phyloP scores from a whole-genome alignment of 495 filamentous ascomycete genomes.

The Lophiotrema nucula region DNA sequence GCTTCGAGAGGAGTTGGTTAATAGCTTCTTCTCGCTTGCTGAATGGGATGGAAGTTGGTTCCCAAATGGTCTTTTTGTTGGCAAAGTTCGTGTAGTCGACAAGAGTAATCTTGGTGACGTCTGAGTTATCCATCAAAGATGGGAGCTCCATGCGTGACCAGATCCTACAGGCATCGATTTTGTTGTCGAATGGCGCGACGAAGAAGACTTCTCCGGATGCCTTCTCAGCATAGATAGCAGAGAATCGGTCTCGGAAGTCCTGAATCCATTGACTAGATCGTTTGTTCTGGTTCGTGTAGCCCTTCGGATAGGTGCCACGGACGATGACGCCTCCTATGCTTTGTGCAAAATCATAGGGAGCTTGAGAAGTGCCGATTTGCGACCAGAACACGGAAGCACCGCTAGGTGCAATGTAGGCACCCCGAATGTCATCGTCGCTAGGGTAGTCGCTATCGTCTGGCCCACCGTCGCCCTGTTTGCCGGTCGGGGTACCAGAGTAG shows the following conservation, averaged over 20 bases:
- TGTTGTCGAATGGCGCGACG: not conserved
- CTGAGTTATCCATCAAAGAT: not conserved
- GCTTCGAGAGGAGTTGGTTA: not conserved
- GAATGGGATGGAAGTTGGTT: not conserved
- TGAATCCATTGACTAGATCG: not conserved
- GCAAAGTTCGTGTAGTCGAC: not conserved
- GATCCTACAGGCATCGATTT: not conserved
- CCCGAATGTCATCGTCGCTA: not conserved
- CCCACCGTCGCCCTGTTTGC: not conserved
- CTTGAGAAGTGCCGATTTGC: not conserved
- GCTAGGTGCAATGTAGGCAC: not conserved
- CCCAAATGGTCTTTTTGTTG: not conserved
- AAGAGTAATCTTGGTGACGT: not conserved
- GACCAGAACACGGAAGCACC: not conserved
- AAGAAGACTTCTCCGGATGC: not conserved
- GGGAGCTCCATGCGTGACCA: not conserved
- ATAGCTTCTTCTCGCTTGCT: not conserved
- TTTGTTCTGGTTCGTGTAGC: not conserved
- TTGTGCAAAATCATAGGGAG: not conserved
- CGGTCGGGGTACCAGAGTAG: not conserved
- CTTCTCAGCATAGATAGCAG: not conserved
- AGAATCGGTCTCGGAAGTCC: not conserved
- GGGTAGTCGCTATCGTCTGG: not conserved
- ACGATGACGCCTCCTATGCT: not conserved
- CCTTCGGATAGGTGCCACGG: not conserved